Percentiles rank a stretch among this genome's conserved stretches.
Evolutionary conservation across 495 filamentous ascomycete genomes (phyloP).

Genomic region (Lepraria neglecta): DNA sequence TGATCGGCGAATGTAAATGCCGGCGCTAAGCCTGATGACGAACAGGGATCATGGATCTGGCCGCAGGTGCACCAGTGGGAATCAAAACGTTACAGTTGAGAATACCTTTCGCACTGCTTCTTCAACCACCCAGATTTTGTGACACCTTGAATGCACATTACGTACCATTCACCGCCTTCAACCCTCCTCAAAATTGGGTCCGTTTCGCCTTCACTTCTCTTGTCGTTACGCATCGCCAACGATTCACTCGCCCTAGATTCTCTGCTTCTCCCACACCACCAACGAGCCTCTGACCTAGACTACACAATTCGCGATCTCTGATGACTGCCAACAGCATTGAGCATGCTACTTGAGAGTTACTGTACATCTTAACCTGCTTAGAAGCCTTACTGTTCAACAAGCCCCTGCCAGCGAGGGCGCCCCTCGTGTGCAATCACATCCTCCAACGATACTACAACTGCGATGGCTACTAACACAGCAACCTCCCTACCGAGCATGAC

Average conservation of each 20-base stretch:
- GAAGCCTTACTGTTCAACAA: background rate
- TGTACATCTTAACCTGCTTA: background rate
- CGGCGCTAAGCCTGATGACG: constrained; percentile 11
- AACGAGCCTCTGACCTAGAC: background rate
- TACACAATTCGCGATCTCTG: background rate
- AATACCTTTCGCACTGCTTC: too few species aligned
- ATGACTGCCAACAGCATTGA: background rate
- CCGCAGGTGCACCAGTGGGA: constrained; percentile 1
- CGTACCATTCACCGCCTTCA: background rate
- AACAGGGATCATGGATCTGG: constrained; percentile 4
- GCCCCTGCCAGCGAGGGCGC: constrained; percentile 1
- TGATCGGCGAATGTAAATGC: constrained; percentile 2
- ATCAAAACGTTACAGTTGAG: background rate
- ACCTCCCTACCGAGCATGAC: background rate
- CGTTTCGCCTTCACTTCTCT: background rate
- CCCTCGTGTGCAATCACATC: background rate
- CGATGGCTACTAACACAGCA: constrained; percentile 14
- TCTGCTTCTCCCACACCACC: constrained; percentile 7
- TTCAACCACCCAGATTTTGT: background rate
- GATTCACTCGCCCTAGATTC: constrained; percentile 1
- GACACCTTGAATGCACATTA: background rate
- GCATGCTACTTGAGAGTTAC: background rate
- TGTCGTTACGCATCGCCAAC: background rate
- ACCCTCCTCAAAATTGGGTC: background rate
- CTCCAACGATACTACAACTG: background rate